Evolutionary conservation across 1,284 basidiomycete genomes (phyloP).

Genomic region (Leccinum ponderosum): DNA sequence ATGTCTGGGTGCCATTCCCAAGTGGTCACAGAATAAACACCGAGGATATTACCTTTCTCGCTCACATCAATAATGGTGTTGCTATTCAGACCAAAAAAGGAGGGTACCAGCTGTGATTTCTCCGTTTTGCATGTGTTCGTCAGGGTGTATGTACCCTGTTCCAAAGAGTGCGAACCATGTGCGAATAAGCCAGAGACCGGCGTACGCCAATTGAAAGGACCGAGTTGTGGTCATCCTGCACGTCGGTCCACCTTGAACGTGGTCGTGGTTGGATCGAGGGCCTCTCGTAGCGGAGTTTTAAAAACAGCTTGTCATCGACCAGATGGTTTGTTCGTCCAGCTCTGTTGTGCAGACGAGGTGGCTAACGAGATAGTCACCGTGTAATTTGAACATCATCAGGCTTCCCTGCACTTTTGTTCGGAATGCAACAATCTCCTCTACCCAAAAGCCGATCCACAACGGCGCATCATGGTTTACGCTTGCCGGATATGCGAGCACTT

Average conservation of each 20-base stretch:
- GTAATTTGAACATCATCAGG: constrained; percentile 39
- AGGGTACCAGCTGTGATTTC: constrained; percentile 39
- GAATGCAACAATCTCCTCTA: constrained; percentile 96
- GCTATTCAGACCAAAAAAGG: neutral
- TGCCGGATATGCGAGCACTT: constrained; percentile 93
- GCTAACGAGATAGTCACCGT: constrained; percentile 15
- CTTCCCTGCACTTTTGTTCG: constrained; percentile 83
- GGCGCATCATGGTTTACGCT: constrained; percentile 87
- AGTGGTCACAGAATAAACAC: constrained; percentile 29
- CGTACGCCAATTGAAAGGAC: constrained; percentile 21
- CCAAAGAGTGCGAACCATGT: constrained; percentile 36
- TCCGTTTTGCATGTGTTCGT: constrained; percentile 45
- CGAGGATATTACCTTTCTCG: constrained; percentile 32
- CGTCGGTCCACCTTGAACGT: neutral
- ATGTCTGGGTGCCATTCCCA: constrained; percentile 41
- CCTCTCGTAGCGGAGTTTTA: constrained; percentile 28
- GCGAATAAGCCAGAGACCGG: constrained; percentile 32
- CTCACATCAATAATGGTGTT: constrained; percentile 10
- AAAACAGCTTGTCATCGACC: constrained; percentile 13
- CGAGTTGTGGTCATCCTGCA: constrained; percentile 9
- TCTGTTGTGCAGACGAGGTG: constrained; percentile 3
- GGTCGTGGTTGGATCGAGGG: neutral
- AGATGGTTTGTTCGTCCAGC: constrained; percentile 28
- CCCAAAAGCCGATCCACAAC: constrained; percentile 86
- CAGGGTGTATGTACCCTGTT: constrained; percentile 43